Evolutionary conservation across 106 monocot species (phyloP), one percentile per base, ranked within the genome.

Genomic region (Dioscorea zingiberensis): DNA sequence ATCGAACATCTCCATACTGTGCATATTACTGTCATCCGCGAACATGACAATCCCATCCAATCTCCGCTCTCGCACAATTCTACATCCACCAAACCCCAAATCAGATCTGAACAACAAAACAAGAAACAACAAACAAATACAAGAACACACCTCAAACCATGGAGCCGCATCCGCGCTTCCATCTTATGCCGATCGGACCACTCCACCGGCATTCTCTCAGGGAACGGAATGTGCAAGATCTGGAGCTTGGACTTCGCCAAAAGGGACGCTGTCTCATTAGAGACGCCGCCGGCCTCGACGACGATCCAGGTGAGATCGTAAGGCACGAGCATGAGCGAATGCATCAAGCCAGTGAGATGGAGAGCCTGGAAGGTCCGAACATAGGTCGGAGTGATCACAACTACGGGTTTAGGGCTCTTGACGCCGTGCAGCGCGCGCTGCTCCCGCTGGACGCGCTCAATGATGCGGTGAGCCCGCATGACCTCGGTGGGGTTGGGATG

Each of bases 341-440:
- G 90, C n/a, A 74, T 69, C 58, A 94, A 45, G 22, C 87, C 90
- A 51, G 90, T 87, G 46, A 94, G 76, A 65, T 94, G 94, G 47
- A 90, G 59, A 3, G 87, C 65, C 90, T 94, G 94, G 85, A 94
- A 94, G 13, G 94, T 90, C 21, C 94, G 69, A 23, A 75, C 77
- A 54, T 94, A 85, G n/a, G 94, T 94, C 10, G 94, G 94, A 13
- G 94, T 94, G 13, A 94, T 70, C 12, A 76, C 87, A 27, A 94
- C 30, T 9, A 94, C 47, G 22, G 68, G 67, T 26, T 85, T 73
- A 2, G 80, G 75, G 48, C 54, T 69, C 76, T 73, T 73, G 23
- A 80, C 76, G 32, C 87, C 94, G 71, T 90, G 82, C 82, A 70
- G 79, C 1, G 44, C 13, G 7, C 90, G 71, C 85, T 94, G 94